Conservation (phyloP, 2,329 filamentous ascomycete species). For the Paecilomyces niveus region DNA sequence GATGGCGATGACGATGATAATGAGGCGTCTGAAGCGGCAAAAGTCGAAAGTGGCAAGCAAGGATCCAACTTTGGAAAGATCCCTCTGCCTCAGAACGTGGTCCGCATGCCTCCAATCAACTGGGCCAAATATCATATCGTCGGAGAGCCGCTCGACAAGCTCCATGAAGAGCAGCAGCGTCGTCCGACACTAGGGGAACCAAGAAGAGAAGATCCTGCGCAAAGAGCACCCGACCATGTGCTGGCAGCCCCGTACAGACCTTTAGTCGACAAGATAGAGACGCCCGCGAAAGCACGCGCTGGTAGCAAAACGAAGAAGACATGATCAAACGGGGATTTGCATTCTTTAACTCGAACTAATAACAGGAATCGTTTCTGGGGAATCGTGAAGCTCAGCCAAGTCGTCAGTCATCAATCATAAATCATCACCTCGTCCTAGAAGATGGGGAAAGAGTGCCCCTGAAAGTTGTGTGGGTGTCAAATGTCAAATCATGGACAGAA, state of each 20-base stretch:
- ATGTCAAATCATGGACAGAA: not conserved
- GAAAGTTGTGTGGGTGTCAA: not conserved
- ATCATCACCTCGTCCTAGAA: not conserved
- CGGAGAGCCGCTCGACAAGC: constrained; percentile 71
- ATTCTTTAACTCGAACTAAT: not conserved
- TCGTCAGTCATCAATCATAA: not conserved
- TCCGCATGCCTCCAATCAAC: constrained; percentile 83
- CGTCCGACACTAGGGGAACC: constrained; percentile 48
- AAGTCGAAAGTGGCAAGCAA: constrained; percentile 5
- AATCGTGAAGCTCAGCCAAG: not conserved
- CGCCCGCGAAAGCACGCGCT: constrained; percentile 21
- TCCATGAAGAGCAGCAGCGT: constrained; percentile 71
- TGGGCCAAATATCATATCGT: constrained; percentile 94
- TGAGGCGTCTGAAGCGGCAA: constrained; percentile 15
- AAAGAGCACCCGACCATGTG: constrained; percentile 42
- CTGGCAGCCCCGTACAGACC: constrained; percentile 55
- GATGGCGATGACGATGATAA: constrained; percentile 30
- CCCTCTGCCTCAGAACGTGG: constrained; percentile 71
- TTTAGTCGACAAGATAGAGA: constrained; percentile 46
- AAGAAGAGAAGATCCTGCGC: constrained; percentile 23
- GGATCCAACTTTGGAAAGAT: constrained; percentile 52
- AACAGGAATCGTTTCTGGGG: not conserved
- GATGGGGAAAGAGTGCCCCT: not conserved
- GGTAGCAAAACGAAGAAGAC: constrained; percentile 27
- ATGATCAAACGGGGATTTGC: constrained; percentile 10